phyloP scores from a whole-genome alignment of 2,329 filamentous ascomycete genomes.

The Sarocladium brachiariae region DNA sequence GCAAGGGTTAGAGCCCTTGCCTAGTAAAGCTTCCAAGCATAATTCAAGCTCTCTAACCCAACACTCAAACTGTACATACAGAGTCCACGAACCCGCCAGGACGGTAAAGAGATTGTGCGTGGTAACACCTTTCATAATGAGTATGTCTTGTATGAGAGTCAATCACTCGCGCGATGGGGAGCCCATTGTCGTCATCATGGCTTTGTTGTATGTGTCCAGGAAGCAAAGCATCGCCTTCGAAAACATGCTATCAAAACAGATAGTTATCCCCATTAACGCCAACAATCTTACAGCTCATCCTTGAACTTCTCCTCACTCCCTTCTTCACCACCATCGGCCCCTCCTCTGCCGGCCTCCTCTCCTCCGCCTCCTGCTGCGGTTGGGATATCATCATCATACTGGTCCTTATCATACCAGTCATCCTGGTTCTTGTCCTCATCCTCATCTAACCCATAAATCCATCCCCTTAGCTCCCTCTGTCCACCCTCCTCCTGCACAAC shows the following conservation, averaged over 20 bases:
- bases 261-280: not conserved
- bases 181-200: no score
- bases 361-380: conserved; percentile 13
- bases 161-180: no score
- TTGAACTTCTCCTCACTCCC: conserved; percentile 46
- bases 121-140: no score
- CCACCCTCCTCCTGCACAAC: conserved; percentile 49
- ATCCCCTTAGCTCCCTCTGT: conserved; percentile 58
- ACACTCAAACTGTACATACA: no score
- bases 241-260: not conserved
- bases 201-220: no score
- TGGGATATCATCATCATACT: conserved; percentile 15
- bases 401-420: conserved; percentile 14
- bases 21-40: no score
- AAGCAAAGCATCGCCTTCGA: no score
- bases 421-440: conserved; percentile 30
- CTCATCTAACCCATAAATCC: conserved; percentile 47
- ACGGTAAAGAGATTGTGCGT: no score
- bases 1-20: no score
- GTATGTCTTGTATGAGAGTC: no score
- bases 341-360: conserved; percentile 8
- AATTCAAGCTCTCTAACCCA: no score
- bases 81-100: no score
- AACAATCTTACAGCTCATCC: conserved; percentile 40
- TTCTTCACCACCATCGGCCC: conserved; percentile 15